Percentiles rank a stretch among this genome's conserved stretches.
phyloP scores from a whole-genome alignment of 78 protist species.

The Thecamonas trahens region DNA sequence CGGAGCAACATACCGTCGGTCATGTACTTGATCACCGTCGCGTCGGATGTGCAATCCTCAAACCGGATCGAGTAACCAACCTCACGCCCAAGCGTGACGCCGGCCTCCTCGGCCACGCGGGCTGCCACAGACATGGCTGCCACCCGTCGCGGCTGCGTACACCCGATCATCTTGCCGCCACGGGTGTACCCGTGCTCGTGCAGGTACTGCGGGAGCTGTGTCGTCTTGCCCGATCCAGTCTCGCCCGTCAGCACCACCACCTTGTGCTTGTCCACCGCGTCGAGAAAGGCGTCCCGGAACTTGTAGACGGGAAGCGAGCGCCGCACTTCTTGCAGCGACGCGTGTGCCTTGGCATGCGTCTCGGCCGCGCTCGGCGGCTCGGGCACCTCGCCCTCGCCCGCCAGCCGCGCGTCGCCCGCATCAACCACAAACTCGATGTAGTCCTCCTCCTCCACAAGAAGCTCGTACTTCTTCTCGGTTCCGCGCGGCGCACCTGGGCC shows the following conservation, averaged over 20 bases:
- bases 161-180: conserved; percentile 63
- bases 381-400: not conserved
- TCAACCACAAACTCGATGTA: conserved; percentile 29
- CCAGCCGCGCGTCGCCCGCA: not conserved
- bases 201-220: conserved; percentile 97
- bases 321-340: conserved; percentile 37
- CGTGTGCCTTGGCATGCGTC: not conserved
- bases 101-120: conserved; percentile 92
- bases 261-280: conserved; percentile 36
- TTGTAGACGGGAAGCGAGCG: conserved; percentile 69
- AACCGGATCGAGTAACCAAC: conserved; percentile 90
- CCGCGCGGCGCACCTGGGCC: conserved; percentile 2
- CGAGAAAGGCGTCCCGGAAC: conserved; percentile 50
- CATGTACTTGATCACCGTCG: conserved; percentile 86
- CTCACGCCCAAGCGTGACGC: conserved; percentile 66
- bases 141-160: conserved; percentile 97
- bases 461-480: conserved; percentile 19
- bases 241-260: conserved; percentile 72
- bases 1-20: conserved; percentile 98
- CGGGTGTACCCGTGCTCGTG: conserved; percentile 73
- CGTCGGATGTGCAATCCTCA: conserved; percentile 80
- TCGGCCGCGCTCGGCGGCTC: not conserved
- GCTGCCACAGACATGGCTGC: conserved; percentile 95
- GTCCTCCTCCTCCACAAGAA: conserved; percentile 68
- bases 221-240: conserved; percentile 95